Evolutionary conservation across 2,329 filamentous ascomycete genomes (phyloP).

Genomic region (Zymoseptoria pseudotritici): DNA sequence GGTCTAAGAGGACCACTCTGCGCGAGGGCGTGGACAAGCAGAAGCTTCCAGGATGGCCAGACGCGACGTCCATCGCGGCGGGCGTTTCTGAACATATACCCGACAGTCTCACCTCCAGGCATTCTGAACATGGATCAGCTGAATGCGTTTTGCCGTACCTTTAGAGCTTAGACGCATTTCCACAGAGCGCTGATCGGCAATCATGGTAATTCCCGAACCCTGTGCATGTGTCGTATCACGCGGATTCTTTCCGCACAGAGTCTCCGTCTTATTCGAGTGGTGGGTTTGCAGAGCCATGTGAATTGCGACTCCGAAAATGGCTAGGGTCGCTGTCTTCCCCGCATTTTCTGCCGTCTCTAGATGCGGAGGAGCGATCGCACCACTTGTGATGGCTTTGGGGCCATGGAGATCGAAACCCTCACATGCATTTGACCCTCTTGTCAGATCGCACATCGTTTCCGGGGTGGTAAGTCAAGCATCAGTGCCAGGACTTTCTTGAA

Average conservation of each 20-base stretch:
- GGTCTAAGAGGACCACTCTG: neutral
- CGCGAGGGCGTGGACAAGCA: neutral
- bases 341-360: too few species aligned
- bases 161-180: neutral
- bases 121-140: neutral
- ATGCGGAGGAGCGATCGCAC: too few species aligned
- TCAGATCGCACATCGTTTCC: too few species aligned
- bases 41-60: neutral
- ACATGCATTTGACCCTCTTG: neutral
- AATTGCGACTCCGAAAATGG: neutral
- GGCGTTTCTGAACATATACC: neutral
- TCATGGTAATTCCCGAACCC: neutral
- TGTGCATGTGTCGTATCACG: neutral
- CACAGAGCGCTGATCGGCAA: neutral
- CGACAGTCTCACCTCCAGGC: neutral
- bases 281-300: neutral
- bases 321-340: neutral
- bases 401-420: neutral
- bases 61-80: neutral
- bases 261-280: neutral
- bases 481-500: neutral
- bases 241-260: neutral
- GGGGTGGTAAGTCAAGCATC: neutral
- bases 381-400: neutral
- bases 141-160: neutral